A percentile compares a stretch with the other conserved stretches of the same genome.
These are phyloP conservation scores for Brachypodium distachyon DNA, from an alignment of 202 grass and related monocot species.

Conservation along the genomic window DNA sequence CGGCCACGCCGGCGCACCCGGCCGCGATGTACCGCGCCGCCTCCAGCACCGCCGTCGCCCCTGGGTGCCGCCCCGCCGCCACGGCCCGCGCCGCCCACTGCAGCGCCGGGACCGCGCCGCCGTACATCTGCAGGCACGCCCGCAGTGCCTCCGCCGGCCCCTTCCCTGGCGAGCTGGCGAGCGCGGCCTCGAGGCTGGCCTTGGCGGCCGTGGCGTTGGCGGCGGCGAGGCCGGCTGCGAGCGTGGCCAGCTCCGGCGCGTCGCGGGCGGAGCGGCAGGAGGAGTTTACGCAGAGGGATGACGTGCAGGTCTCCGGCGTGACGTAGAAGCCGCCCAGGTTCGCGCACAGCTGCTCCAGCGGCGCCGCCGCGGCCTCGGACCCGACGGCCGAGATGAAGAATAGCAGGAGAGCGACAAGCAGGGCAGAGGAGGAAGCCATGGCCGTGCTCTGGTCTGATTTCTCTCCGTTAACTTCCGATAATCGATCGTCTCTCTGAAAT, in stretches of 20 bases:
- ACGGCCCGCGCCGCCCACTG: conserved; percentile 26
- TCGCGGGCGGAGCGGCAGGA: conserved; percentile 9
- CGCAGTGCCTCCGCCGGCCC: background rate
- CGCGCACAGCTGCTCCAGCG: conserved; percentile 26
- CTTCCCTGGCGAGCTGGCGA: too few relatives aligned
- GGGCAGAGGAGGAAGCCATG: background rate
- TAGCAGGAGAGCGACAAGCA: background rate
- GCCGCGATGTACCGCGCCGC: conserved; percentile 20
- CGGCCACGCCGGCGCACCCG: conserved; percentile 28
- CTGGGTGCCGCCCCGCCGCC: conserved; percentile 9
- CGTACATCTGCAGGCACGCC: conserved; percentile 30
- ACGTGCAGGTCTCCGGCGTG: conserved; percentile 8
- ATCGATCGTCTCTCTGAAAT: too few relatives aligned
- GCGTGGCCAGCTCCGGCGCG: conserved; percentile 7
- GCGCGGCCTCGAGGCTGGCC: conserved; percentile 20
- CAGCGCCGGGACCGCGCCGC: conserved; percentile 25
- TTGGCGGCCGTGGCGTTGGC: conserved; percentile 26
- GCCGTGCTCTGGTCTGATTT: background rate
- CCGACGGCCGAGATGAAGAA: background rate
- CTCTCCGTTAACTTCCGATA: too few relatives aligned
- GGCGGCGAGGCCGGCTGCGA: conserved; percentile 12
- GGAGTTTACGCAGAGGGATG: conserved; percentile 10
- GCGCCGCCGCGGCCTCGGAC: background rate
- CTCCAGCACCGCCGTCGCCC: conserved; percentile 24
- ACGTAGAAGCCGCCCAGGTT: conserved; percentile 37